Conservation (phyloP, 768 basidiomycete species). For the Mycena kentingensis region DNA sequence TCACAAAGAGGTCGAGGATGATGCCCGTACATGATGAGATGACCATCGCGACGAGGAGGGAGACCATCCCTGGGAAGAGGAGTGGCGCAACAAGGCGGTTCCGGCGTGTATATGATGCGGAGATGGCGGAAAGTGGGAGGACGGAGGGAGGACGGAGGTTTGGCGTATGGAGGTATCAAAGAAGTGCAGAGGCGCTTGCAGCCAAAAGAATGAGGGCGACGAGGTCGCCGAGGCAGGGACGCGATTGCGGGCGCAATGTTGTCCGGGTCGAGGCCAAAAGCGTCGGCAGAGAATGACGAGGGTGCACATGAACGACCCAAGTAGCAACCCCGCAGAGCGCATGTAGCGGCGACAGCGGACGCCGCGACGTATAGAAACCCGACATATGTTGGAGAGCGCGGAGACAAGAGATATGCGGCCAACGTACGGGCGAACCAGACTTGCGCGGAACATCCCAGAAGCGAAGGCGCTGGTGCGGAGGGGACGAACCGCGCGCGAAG, state of each 20-base stretch:
- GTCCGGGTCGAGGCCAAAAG: constrained; percentile 83
- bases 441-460: constrained; percentile 30
- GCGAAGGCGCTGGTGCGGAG: constrained; percentile 12
- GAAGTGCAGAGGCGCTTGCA: constrained; percentile 69
- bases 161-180: constrained; percentile 64
- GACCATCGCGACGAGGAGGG: constrained; percentile 91
- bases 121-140: constrained; percentile 46
- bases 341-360: constrained; percentile 79
- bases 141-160: constrained; percentile 57
- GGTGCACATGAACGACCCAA: constrained; percentile 92
- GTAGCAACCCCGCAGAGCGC: constrained; percentile 70
- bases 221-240: constrained; percentile 88
- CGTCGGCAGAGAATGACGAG: constrained; percentile 79
- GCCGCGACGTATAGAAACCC: constrained; percentile 80
- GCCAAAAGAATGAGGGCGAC: constrained; percentile 86
- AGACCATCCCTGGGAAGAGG: constrained; percentile 82
- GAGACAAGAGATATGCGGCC: too few relatives aligned
- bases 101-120: constrained; percentile 53
- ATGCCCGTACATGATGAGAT: constrained; percentile 89
- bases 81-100: constrained; percentile 74
- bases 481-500: constrained; percentile 7
- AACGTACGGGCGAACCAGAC: constrained; percentile 40
- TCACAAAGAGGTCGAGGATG: constrained; percentile 88
- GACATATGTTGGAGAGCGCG: too few relatives aligned
- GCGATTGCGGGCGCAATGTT: constrained; percentile 97